phyloP scores from a whole-genome alignment of 2,329 filamentous ascomycete genomes.

The Colletotrichum acutatum region DNA sequence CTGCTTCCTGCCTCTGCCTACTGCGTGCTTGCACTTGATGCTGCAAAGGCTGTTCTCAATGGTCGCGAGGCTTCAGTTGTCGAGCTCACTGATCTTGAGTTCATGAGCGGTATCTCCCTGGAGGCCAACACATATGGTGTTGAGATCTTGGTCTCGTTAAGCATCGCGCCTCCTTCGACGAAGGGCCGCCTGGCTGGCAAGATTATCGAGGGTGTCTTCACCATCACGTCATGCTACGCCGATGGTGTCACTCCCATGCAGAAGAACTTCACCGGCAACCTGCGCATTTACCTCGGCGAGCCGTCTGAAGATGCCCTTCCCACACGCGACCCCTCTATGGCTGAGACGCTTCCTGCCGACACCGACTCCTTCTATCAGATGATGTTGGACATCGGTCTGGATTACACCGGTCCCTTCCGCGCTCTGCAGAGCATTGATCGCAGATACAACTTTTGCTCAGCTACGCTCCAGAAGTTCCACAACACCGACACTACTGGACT shows the following conservation, averaged over 20 bases:
- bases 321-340: slow-evolving; percentile 34
- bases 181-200: slow-evolving; percentile 28
- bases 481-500: slow-evolving; percentile 24
- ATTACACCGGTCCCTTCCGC: slow-evolving; percentile 38
- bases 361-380: slow-evolving; percentile 37
- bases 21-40: slow-evolving; percentile 56
- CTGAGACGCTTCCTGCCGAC: slow-evolving; percentile 35
- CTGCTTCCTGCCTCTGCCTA: slow-evolving; percentile 59
- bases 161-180: slow-evolving; percentile 31
- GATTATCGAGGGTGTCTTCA: slow-evolving; percentile 33
- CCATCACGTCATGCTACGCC: slow-evolving; percentile 34
- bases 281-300: slow-evolving; percentile 38
- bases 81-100: slow-evolving; percentile 46
- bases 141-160: slow-evolving; percentile 39
- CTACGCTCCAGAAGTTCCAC: slow-evolving; percentile 41
- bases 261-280: slow-evolving; percentile 36
- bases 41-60: slow-evolving; percentile 44
- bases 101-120: slow-evolving; percentile 46
- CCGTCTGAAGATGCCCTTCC: slow-evolving; percentile 35
- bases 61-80: slow-evolving; percentile 41
- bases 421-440: slow-evolving; percentile 35
- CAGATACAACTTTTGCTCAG: slow-evolving; percentile 32
- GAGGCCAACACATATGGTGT: slow-evolving; percentile 40
- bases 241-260: slow-evolving; percentile 32
- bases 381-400: slow-evolving; percentile 36